A percentile compares a stretch with the other conserved stretches of the same genome.
Conservation (phyloP, 208 protist genomes). For the Crithidia fasciculata region DNA sequence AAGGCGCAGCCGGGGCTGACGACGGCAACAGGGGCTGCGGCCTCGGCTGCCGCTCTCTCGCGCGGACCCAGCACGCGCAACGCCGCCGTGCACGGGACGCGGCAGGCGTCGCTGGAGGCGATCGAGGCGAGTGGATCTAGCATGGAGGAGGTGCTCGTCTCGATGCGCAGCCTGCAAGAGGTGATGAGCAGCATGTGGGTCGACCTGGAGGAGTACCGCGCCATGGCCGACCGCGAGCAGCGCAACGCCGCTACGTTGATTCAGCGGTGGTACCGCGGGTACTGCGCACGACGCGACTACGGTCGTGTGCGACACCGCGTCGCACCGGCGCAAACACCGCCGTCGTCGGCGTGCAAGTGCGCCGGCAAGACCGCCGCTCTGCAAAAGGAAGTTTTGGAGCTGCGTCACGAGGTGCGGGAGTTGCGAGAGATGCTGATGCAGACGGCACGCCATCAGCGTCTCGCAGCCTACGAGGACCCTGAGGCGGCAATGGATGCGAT, state of each 20-base stretch:
- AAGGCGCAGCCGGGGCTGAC: slow-evolving; percentile 2
- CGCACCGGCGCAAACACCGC: background rate
- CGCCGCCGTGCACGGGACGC: background rate
- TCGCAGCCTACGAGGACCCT: slow-evolving; percentile 37
- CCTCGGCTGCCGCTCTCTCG: background rate
- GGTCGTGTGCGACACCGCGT: slow-evolving; percentile 39
- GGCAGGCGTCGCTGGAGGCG: slow-evolving; percentile 21
- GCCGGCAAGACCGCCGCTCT: slow-evolving; percentile 29
- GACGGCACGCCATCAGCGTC: slow-evolving; percentile 31
- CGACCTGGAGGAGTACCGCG: slow-evolving; percentile 69
- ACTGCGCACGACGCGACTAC: slow-evolving; percentile 53
- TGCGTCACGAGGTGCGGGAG: slow-evolving; percentile 43
- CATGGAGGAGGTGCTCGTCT: slow-evolving; percentile 52
- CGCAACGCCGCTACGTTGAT: slow-evolving; percentile 70
- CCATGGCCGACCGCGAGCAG: slow-evolving; percentile 51
- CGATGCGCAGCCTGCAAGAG: slow-evolving; percentile 59
- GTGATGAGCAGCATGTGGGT: slow-evolving; percentile 69
- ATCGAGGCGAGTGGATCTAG: slow-evolving; percentile 26
- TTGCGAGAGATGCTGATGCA: slow-evolving; percentile 46
- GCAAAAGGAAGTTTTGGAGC: slow-evolving; percentile 36
- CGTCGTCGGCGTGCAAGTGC: slow-evolving; percentile 12
- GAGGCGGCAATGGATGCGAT: slow-evolving; percentile 59
- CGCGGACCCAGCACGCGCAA: background rate
- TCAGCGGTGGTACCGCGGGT: slow-evolving; percentile 80
- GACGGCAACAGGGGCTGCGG: background rate